Evolutionary conservation across 768 basidiomycete genomes (phyloP), one percentile per base, ranked within the genome.

Genomic region (Tylopilus vinaceipallidus): DNA sequence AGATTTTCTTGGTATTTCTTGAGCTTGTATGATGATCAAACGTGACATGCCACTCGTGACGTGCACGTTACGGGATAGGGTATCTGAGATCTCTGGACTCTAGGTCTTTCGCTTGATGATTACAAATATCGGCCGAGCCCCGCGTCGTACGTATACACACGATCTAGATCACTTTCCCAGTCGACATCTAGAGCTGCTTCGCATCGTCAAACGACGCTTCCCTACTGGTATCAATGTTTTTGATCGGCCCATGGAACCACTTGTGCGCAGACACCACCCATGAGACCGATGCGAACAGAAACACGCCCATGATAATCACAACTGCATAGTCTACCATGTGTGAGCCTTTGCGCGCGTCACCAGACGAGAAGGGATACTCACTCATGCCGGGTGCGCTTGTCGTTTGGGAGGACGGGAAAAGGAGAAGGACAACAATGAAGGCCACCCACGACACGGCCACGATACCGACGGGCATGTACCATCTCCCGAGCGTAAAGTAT

Each of bases 241-340:
- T 66, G 42, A 87, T 71, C 16, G 86, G 86, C 0, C 86, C 86
- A 20, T 67, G 74, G 69, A 88, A 88, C 86, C 86, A 88, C 50
- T 82, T 79, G 30, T 68, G 78, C 1, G 86, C 86, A 20, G 84
- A 86, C 4, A 82, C 27, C 6, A 82, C 63, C 86, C 86, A 88
- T 6, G 81, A 85, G 4, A 74, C 46, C 1, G 79, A 67, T 1
- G 86, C 82, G 56, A 86, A 85, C 14, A 84, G 59, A 62, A 87
- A 84, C 5, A 88, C 83, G 1, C 70, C 71, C 71, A 76, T 73
- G 60, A 87, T 76, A 48, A 87, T 78, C 12, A 86, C 82, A 24
- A 85, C 77, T 1, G 84, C 74, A 58, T 86, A 87, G 60, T 88
- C 86, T 88, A 53, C 13, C 17, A 45, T 30, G 35, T 39, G 33